Evolutionary conservation across 148 eudicot species (phyloP).

Genomic region (Rhododendron henanense): DNA sequence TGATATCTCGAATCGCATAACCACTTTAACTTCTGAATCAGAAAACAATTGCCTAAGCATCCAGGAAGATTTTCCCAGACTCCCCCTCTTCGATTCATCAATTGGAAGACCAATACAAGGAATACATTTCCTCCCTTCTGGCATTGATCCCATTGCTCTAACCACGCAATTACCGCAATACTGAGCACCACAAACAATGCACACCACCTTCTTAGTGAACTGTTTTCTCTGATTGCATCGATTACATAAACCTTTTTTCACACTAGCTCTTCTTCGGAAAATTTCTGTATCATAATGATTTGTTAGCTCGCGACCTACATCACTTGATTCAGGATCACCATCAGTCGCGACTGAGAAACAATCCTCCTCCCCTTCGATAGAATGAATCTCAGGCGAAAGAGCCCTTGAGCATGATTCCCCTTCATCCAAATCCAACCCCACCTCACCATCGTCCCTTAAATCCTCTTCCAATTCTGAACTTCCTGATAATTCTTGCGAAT

Average conservation of each 20-base stretch:
- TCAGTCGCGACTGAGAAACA: constrained; percentile 35
- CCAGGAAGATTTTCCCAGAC: constrained; percentile 59
- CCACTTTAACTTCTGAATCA: constrained; percentile 31
- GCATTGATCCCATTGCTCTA: constrained; percentile 95
- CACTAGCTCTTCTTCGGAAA: constrained; percentile 22
- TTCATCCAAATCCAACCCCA: constrained; percentile 15
- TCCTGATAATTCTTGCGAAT: constrained; percentile 51
- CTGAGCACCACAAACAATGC: constrained; percentile 72
- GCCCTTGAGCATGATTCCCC: constrained; percentile 9
- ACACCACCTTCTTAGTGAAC: constrained; percentile 59
- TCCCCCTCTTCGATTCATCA: constrained; percentile 51
- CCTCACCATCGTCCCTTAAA: constrained; percentile 30
- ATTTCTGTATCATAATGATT: constrained; percentile 11
- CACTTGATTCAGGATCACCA: constrained; percentile 29
- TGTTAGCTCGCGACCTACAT: constrained; percentile 19
- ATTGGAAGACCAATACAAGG: constrained; percentile 60
- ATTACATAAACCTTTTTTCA: constrained; percentile 63
- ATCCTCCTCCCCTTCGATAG: constrained; percentile 19
- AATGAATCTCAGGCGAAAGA: constrained; percentile 23
- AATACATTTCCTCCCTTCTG: constrained; percentile 87
- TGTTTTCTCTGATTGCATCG: constrained; percentile 53
- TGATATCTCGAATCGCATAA: constrained; percentile 51
- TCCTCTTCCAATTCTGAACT: constrained; percentile 53
- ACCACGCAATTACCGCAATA: constrained; percentile 64
- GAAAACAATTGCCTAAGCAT: constrained; percentile 46